These are phyloP conservation scores for Triticum turgidum DNA, from an alignment of 176 grass and related monocot genomes.

Conservation along the genomic window DNA sequence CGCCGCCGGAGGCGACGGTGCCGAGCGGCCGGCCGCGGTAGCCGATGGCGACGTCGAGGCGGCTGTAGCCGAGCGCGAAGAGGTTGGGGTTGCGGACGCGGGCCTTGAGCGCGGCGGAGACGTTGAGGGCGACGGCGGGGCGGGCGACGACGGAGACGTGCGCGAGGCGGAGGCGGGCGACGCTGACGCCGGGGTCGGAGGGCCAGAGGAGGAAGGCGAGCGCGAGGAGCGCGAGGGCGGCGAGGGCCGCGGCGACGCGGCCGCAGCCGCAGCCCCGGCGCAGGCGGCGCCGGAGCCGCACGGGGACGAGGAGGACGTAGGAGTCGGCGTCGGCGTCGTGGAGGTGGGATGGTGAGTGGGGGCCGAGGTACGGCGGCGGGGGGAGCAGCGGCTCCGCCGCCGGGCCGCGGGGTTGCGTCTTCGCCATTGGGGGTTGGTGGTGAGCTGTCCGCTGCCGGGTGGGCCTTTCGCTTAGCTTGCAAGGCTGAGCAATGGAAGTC, in stretches of 20 bases:
- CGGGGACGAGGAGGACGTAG: slow-evolving; percentile 44
- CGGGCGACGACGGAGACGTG: slow-evolving; percentile 51
- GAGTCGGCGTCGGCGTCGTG: slow-evolving; percentile 2
- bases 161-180: slow-evolving; percentile 62
- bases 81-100: slow-evolving; percentile 67
- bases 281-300: slow-evolving; percentile 45
- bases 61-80: slow-evolving; percentile 60
- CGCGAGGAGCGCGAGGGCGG: slow-evolving; percentile 30
- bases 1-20: slow-evolving; percentile 45
- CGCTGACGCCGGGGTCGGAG: slow-evolving; percentile 50
- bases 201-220: slow-evolving; percentile 61
- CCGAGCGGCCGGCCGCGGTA: slow-evolving; percentile 64
- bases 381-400: slow-evolving; percentile 45
- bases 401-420: slow-evolving; percentile 4
- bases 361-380: slow-evolving; percentile 25
- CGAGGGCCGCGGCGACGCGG: slow-evolving; percentile 25
- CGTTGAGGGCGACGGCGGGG: slow-evolving; percentile 47
- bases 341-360: not conserved
- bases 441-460: not conserved
- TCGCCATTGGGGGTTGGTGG: slow-evolving; percentile 44
- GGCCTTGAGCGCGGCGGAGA: slow-evolving; percentile 50
- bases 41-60: slow-evolving; percentile 48
- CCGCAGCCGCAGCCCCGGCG: slow-evolving; percentile 29
- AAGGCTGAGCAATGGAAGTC: not conserved
- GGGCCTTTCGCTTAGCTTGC: slow-evolving; percentile 26